Conservation (phyloP, 176 grass and related monocot species). For the Triticum timopheevii region DNA sequence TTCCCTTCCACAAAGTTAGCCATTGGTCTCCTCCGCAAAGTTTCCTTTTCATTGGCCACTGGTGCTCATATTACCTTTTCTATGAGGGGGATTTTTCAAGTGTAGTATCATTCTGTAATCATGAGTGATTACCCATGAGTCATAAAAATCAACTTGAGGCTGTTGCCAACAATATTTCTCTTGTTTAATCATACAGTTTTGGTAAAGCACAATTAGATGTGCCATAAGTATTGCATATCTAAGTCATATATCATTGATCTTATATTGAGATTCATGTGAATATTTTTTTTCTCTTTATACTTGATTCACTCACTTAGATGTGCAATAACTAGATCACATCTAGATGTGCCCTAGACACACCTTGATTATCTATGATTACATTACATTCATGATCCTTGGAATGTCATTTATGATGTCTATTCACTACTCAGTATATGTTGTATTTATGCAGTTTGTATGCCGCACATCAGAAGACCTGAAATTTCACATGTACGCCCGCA, state of each 20-base stretch:
- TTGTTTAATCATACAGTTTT: neutral
- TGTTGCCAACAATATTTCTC: neutral
- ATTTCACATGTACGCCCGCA: too few species aligned
- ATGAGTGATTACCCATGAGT: neutral
- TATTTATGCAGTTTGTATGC: constrained; percentile 58
- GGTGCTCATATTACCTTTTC: neutral
- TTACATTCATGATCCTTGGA: neutral
- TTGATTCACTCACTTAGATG: too few species aligned
- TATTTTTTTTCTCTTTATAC: too few species aligned
- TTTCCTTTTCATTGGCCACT: neutral
- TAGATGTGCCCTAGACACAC: too few species aligned
- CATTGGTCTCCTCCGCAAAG: too few species aligned
- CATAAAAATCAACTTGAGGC: neutral
- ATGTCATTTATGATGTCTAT: constrained; percentile 5
- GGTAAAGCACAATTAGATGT: too few species aligned
- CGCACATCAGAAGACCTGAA: constrained; percentile 40
- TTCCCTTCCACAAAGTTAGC: neutral
- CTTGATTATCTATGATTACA: neutral
- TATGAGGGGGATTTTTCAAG: neutral
- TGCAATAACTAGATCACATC: too few species aligned
- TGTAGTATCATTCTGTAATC: neutral
- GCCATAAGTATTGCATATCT: too few species aligned
- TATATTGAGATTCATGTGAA: too few species aligned
- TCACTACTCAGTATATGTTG: neutral
- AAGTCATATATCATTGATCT: too few species aligned